Evolutionary conservation across 495 filamentous ascomycete genomes (phyloP).

Genomic region (Penicillium longicatenatum): DNA sequence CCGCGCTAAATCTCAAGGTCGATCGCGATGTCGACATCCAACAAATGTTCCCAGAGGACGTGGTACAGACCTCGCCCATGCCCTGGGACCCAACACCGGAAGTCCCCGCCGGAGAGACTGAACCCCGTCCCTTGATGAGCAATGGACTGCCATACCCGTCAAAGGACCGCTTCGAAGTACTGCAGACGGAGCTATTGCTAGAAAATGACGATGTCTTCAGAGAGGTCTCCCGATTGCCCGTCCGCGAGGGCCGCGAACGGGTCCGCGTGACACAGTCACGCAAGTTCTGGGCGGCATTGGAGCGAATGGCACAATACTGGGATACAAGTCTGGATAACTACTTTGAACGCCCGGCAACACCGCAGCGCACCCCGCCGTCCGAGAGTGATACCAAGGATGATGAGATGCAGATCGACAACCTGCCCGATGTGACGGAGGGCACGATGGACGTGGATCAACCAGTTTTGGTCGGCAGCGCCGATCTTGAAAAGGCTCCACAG

Average conservation of each 20-base stretch:
- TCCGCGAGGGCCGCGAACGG: conserved; percentile 40
- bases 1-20: conserved; percentile 54
- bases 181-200: conserved; percentile 51
- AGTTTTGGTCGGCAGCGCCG: conserved; percentile 2
- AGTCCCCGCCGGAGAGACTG: conserved; percentile 22
- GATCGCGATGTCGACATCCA: conserved; percentile 43
- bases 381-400: conserved; percentile 16
- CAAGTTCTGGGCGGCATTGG: conserved; percentile 62
- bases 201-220: conserved; percentile 61
- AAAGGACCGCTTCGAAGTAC: conserved; percentile 48
- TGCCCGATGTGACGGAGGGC: conserved; percentile 14
- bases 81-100: conserved; percentile 46
- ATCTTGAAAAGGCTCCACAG: conserved; percentile 8
- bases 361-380: conserved; percentile 21
- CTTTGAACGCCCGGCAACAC: conserved; percentile 39
- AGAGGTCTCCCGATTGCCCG: conserved; percentile 46
- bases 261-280: conserved; percentile 56
- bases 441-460: conserved; percentile 40
- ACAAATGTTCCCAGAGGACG: conserved; percentile 46
- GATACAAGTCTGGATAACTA: conserved; percentile 62
- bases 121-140: conserved; percentile 38
- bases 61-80: conserved; percentile 41
- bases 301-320: conserved; percentile 64
- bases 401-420: conserved; percentile 28
- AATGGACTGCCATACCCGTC: conserved; percentile 53